Evolutionary conservation across 2,329 filamentous ascomycete genomes (phyloP), one percentile per base, ranked within the genome.

Genomic region (Hyphodiscus sp.): DNA sequence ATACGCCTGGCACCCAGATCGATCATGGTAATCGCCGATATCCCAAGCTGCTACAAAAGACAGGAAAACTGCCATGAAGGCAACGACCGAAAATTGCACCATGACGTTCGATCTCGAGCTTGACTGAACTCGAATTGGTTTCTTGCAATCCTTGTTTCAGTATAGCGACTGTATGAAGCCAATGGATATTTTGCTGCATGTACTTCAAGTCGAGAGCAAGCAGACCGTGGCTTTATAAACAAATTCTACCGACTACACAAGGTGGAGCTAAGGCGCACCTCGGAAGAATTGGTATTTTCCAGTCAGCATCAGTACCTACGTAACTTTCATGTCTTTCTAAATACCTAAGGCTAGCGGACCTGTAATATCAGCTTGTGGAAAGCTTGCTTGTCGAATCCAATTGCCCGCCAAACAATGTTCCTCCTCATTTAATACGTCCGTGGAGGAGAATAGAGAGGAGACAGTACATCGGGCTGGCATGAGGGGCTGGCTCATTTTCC

Each of bases 1-100:
- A 8, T 49, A 29, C 5, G 48, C 48, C 44, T 66, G 63, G 47
- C 63, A 65, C 16, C 26, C 49, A 47, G 51, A 47, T 13, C 62
- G 57, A 52, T 64, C 47, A 51, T 51, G 52, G 0, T 52, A 45
- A 55, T 54, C 64, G 29, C 51, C 51, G 38, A 65, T 63, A 50
- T 62, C 53, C 64, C 62, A 66, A 2, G 57, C 61, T 16, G 51
- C 47, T 15, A 50, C 57, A 1, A 58, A 11, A 4, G 55, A 53
- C 38, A 53, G 33, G 46, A 55, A 47, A n/a, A 33, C 43, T 10
- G 30, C 18, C 1, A 59, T 13, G 9, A 55, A 47, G 7, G 55
- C 10, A 15, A 54, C 7, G 20, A 58, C 23, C 2, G 4, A 5
- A 6, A 38, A 38, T 13, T n/a, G 4, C 4, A 10, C 33, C 33